These are phyloP conservation scores for Venturia carpophila DNA, from an alignment of 2,329 filamentous ascomycete genomes.

Conservation along the genomic window DNA sequence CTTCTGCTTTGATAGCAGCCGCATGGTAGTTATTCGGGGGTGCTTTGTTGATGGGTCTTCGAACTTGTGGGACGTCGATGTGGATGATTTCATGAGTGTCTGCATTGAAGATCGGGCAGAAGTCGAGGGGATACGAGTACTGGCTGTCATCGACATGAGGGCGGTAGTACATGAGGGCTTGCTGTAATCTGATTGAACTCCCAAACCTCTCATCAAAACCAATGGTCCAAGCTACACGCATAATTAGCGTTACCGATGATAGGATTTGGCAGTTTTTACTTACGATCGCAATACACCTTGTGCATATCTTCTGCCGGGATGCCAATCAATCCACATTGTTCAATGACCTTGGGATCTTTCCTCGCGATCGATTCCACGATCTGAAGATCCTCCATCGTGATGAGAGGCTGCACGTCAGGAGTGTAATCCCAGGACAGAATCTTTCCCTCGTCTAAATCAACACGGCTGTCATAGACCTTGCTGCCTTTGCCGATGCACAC, in stretches of 20 bases:
- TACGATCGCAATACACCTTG: constrained; percentile 88
- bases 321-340: constrained; percentile 78
- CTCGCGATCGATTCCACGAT: constrained; percentile 69
- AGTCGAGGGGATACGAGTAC: constrained; percentile 86
- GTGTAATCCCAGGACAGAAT: constrained; percentile 68
- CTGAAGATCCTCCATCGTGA: constrained; percentile 85
- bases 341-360: constrained; percentile 76
- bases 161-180: constrained; percentile 93
- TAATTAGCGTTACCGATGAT: constrained; percentile 1
- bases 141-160: constrained; percentile 79
- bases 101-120: constrained; percentile 84
- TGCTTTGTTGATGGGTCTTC: constrained; percentile 65
- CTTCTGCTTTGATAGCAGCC: constrained; percentile 60
- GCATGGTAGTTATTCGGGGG: constrained; percentile 74
- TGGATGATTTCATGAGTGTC: constrained; percentile 70
- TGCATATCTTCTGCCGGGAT: constrained; percentile 79
- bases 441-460: constrained; percentile 60
- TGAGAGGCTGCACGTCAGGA: constrained; percentile 74
- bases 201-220: constrained; percentile 89
- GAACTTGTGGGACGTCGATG: constrained; percentile 73
- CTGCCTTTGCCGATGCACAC: constrained; percentile 73
- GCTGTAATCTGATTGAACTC: constrained; percentile 69
- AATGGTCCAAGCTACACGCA: constrained; percentile 69
- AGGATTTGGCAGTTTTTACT: constrained; percentile 27
- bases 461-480: constrained; percentile 73